Conservation (phyloP, 1,284 basidiomycete species). For the Cutaneotrichosporon spelunceum region DNA sequence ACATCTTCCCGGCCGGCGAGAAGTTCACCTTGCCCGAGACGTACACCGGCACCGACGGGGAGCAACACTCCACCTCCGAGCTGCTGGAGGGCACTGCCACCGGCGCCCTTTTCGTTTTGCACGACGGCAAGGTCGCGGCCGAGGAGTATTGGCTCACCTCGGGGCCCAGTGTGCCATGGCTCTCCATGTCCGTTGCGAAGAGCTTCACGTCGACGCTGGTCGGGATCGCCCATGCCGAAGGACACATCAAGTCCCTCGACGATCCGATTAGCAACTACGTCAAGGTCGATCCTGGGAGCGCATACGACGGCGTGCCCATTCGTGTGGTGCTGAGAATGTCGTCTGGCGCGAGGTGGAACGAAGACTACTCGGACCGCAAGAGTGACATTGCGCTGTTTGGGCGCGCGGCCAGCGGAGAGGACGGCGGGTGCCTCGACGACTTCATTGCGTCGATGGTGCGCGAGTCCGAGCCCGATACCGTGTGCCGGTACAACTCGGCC, state of each 20-base stretch:
- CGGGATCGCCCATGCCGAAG: slow-evolving; percentile 6
- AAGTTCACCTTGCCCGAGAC: not conserved
- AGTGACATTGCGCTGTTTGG: not conserved
- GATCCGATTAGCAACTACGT: slow-evolving; percentile 2
- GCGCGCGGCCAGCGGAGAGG: not conserved
- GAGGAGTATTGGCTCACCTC: not conserved
- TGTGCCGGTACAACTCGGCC: slow-evolving; percentile 6
- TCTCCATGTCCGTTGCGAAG: slow-evolving; percentile 4
- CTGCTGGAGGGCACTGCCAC: not conserved
- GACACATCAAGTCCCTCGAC: slow-evolving; percentile 1
- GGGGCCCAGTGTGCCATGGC: not conserved
- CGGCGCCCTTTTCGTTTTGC: not conserved
- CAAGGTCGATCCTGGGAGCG: not conserved
- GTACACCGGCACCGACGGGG: not conserved
- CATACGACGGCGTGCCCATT: slow-evolving; percentile 4
- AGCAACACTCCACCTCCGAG: not conserved
- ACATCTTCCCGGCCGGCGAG: not conserved
- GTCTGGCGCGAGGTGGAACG: slow-evolving; percentile 7
- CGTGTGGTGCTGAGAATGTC: slow-evolving; percentile 1
- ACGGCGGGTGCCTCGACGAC: slow-evolving; percentile 1
- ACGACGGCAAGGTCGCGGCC: slow-evolving; percentile 3
- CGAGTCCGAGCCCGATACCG: slow-evolving; percentile 2
- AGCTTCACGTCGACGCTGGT: slow-evolving; percentile 8
- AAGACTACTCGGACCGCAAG: slow-evolving; percentile 2
- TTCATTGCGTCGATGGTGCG: slow-evolving; percentile 9